Evolutionary conservation across 2,329 filamentous ascomycete genomes (phyloP).

Genomic region (Penicillium polonicum): DNA sequence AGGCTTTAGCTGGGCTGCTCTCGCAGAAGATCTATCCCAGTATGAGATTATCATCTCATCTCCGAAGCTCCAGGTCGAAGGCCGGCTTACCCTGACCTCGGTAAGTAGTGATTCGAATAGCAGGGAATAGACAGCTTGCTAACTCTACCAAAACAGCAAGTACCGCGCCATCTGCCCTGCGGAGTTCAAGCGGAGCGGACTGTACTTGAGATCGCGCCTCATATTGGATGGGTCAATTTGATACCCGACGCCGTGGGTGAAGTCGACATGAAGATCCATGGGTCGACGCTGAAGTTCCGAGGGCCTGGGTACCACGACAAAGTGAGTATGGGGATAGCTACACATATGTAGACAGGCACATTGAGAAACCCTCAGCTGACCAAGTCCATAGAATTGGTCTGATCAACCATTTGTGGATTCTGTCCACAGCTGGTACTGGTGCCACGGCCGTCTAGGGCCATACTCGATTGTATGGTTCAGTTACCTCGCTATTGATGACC

Average conservation of each 20-base stretch:
- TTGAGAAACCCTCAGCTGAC: not conserved
- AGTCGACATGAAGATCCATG: conserved; percentile 34
- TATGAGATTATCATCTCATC: conserved; percentile 19
- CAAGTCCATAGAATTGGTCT: conserved; percentile 43
- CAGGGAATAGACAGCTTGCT: not conserved
- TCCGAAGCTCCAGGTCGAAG: conserved; percentile 13
- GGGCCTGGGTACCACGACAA: conserved; percentile 50
- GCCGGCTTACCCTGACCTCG: conserved; percentile 11
- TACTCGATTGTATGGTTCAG: conserved; percentile 51
- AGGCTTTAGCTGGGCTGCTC: conserved; percentile 16
- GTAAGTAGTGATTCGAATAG: conserved; percentile 3
- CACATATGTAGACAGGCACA: too few species aligned
- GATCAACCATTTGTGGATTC: conserved; percentile 36
- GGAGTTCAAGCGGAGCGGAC: conserved; percentile 10
- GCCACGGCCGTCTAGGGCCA: conserved; percentile 44
- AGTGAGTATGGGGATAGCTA: conserved; percentile 15
- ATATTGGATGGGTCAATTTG: conserved; percentile 43
- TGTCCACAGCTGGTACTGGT: conserved; percentile 46
- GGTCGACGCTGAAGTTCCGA: conserved; percentile 33
- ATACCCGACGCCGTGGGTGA: conserved; percentile 36
- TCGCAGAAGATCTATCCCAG: not conserved
- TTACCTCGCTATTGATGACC: conserved; percentile 22
- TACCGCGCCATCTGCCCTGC: conserved; percentile 17
- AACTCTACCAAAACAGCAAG: not conserved
- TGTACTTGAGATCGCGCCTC: conserved; percentile 22